Percentiles rank a stretch among this genome's conserved stretches.
These are phyloP conservation scores for Metarhizium anisopliae DNA, from an alignment of 2,329 filamentous ascomycete genomes.

Conservation along the genomic window DNA sequence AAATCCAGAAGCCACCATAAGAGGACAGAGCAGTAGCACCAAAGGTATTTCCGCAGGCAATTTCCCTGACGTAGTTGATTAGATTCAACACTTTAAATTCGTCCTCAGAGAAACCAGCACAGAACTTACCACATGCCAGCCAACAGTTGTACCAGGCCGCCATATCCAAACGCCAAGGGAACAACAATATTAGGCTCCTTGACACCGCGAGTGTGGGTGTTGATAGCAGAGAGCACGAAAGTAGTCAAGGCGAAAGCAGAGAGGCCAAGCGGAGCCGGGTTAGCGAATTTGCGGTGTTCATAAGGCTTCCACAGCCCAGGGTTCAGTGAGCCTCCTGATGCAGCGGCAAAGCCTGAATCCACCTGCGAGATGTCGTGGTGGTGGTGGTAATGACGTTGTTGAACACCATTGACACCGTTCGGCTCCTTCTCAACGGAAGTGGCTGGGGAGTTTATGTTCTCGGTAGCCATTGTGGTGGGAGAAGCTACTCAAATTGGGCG, in stretches of 20 bases:
- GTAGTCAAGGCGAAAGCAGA: conserved; percentile 75
- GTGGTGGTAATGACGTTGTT: conserved; percentile 13
- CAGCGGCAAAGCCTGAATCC: conserved; percentile 20
- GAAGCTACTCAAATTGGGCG: not conserved
- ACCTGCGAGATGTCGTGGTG: conserved; percentile 17
- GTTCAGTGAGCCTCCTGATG: conserved; percentile 67
- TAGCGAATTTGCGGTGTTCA: conserved; percentile 65
- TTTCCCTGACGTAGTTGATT: conserved; percentile 51
- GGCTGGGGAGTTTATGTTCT: conserved; percentile 2
- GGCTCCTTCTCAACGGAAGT: conserved; percentile 10
- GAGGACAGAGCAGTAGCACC: conserved; percentile 74
- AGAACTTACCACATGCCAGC: conserved; percentile 77
- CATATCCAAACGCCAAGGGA: conserved; percentile 62
- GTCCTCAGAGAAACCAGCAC: not conserved
- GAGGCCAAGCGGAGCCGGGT: conserved; percentile 70
- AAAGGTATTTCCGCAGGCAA: conserved; percentile 81
- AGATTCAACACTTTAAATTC: not conserved
- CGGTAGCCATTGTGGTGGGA: conserved; percentile 6
- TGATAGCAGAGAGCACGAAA: conserved; percentile 68
- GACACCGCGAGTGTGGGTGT: conserved; percentile 56
- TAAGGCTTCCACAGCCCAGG: conserved; percentile 56
- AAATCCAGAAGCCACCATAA: conserved; percentile 79
- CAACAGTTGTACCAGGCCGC: conserved; percentile 68
- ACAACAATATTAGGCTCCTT: conserved; percentile 57
- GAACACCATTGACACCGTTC: conserved; percentile 5